A percentile compares a stretch with the other conserved stretches of the same genome.
Conservation (phyloP, 1,284 basidiomycete genomes). For the Peniophora sp. region DNA sequence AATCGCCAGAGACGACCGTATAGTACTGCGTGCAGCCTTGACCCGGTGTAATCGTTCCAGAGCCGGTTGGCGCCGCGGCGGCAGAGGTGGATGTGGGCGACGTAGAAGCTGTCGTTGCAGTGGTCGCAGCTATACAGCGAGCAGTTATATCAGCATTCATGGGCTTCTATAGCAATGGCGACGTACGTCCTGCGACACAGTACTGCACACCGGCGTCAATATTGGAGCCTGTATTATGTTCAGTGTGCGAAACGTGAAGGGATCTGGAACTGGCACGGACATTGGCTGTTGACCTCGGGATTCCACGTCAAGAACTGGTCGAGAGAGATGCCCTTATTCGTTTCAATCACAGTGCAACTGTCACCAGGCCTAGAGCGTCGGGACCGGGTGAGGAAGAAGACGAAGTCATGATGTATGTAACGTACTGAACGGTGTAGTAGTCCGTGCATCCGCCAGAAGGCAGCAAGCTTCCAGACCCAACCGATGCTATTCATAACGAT, state of each 20-base stretch:
- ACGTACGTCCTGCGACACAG: conserved; percentile 1
- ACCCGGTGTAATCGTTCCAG: background rate
- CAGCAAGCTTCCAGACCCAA: too few relatives aligned
- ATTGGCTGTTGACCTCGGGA: conserved; percentile 3
- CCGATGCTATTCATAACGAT: too few relatives aligned
- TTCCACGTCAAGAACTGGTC: conserved; percentile 6
- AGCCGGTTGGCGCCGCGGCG: conserved; percentile 3
- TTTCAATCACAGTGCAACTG: conserved; percentile 6
- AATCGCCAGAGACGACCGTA: conserved; percentile 7
- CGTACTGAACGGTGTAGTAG: conserved; percentile 1
- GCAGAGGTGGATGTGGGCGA: background rate
- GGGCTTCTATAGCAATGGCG: too few relatives aligned
- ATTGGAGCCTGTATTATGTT: conserved; percentile 1
- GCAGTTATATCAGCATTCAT: too few relatives aligned
- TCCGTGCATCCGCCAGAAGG: too few relatives aligned
- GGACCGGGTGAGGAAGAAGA: too few relatives aligned
- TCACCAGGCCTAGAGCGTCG: conserved; percentile 6
- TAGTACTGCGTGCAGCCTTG: conserved; percentile 6
- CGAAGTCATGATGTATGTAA: too few relatives aligned
- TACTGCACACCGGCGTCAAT: conserved; percentile 3
- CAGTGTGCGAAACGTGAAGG: background rate
- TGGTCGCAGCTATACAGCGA: too few relatives aligned
- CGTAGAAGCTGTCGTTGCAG: too few relatives aligned
- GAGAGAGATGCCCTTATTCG: conserved; percentile 4
- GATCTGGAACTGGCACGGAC: too few relatives aligned